Evolutionary conservation across 1,139 yeast species (phyloP), one percentile per base, ranked within the genome.

Genomic region (Magnusiomyces suaveolens): DNA sequence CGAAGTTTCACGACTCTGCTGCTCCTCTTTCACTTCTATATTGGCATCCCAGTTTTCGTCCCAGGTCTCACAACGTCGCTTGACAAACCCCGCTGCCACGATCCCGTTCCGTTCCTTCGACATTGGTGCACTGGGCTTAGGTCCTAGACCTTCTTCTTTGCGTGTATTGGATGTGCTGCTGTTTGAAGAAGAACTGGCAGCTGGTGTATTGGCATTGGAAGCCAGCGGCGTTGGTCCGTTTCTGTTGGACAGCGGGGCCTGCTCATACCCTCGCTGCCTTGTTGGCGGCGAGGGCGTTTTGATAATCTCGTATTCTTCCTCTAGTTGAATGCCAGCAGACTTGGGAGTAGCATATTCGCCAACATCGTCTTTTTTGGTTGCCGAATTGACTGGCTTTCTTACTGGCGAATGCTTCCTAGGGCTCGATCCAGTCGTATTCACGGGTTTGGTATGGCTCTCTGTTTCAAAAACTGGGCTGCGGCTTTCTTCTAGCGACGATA

Each of bases 1-100:
- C 49, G 57, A 62, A 6, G 58, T 58, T 1, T 58, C 62, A 1
- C 62, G 60, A 21, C 61, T 54, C 14, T 65, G 33, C 12, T 12
- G 6, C 12, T 29, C 33, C 6, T 29, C 33, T 12, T 29, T 29
- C 33, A 29, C 33, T 29, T 29, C 33, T 29, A 29, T 3, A 18
- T 36, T 36, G 48, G 47, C 16, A 48, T 18, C 43, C 50, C 50
- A 26, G 52, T 36, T 36, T 20, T 41, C 39, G 41, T 41, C 53
- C 58, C 43, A 58, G 49, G 46, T 57, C 56, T 25, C 44, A 21
- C 44, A 41, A 41, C 44, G 44, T 41, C 44, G 18, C 20, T 21
- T 41, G 25, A 41, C 44, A 20, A 41, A 41, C 44, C 44, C 44
- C 4, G 25, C 25, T 8, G 44, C 44, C 23, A 41, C 44, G 4